Evolutionary conservation across 2,329 filamentous ascomycete species (phyloP), one percentile per base, ranked within the genome.

Genomic region (Leptographium procerum): DNA sequence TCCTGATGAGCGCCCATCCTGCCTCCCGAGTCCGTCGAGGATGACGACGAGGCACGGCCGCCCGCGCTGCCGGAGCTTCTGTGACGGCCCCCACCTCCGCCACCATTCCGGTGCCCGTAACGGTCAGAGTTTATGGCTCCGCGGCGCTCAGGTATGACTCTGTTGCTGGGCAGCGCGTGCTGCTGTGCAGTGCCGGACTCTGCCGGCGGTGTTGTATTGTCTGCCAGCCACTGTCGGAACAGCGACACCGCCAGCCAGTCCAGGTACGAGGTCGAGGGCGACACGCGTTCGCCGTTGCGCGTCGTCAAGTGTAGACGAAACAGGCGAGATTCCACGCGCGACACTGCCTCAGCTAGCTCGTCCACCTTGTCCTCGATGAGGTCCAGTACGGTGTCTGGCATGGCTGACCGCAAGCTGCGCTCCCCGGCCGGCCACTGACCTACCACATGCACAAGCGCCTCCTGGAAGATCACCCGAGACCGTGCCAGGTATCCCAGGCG

Each of bases 301-400:
- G 88, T 96, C 4, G 84, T 88, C 10, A 96, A 78, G 1, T 81
- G 89, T 8, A 96, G 75, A 13, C 91, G 82, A 72, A 95, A 95
- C 14, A 97, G 81, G 57, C 87, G 86, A 24, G 85, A 84, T 68
- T 96, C 92, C 26, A 94, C 81, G 31, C 87, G 85, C 40, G 84
- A 81, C 62, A 95, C 89, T 9, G 85, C 79, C 66, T 96, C 91
- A 62, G 91, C 87, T 22, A 96, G 78, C 70, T 96, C 91, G 65
- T 95, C 90, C 6, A 94, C 90, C 71, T 96, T 96, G 72, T 96
- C 91, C 70, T 96, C 89, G 61, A 96, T 95, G 40, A 96, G 79
- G 64, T 96, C 91, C 11, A 96, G 77, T 0, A 96, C 89, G 0
- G 81, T 70, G 29, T 86, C 82, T 0, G 91, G 88, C 47, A 95